Base-by-base conservation (phyloP, 352 stramenopile genomes). In the Globisporangium emineosum region DNA sequence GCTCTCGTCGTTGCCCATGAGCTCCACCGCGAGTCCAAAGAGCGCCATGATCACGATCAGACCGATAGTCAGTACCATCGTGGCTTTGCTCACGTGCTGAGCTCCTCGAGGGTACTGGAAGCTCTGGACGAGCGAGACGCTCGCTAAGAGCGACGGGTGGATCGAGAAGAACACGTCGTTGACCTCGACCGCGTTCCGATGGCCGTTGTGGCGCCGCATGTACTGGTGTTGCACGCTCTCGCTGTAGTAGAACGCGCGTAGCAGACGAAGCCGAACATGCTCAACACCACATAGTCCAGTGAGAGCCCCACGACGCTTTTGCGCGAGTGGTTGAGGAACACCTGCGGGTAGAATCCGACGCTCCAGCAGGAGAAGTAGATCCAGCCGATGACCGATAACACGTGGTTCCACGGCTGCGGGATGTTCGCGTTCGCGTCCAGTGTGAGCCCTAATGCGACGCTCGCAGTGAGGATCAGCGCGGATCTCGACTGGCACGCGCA, bases 211-310 rank as follows among this genome's bases (percentile, higher is more conserved):
- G n/a, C 72, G 77, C 10, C 71, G 67, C 76, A 90, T 90, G 72
- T 98, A 99, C 63, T 94, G 76, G 61, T 93, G 43, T 47, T 97
- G 90, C 8, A 98, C 86, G 32, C 55, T 76, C 33, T 87, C 67
- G 64, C 76, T 95, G 69, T 87, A 97, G 79, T 91, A 98, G 69
- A 98, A 98, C 27, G 81, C 82, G 19, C 88, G 71, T 99, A 99
- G 68, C 90, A 98, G 42, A 83, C 73, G 68, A 98, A 99, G 58
- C 95, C 96, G 35, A 99, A 63, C 47, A 98, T 80, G 70, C 98
- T 98, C 62, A 98, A 80, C 19, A 93, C 81, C 23, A 87, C 90
- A 73, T 98, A 99, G 77, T 98, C 94, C 45, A 97, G 12, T 32
- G 83, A 97, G 2, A 99, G 67, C 0, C 97, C 97, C 23, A 86